Evolutionary conservation across 306 rosid species (phyloP), one percentile per base, ranked within the genome.

Genomic region (Spatholobus suberectus): DNA sequence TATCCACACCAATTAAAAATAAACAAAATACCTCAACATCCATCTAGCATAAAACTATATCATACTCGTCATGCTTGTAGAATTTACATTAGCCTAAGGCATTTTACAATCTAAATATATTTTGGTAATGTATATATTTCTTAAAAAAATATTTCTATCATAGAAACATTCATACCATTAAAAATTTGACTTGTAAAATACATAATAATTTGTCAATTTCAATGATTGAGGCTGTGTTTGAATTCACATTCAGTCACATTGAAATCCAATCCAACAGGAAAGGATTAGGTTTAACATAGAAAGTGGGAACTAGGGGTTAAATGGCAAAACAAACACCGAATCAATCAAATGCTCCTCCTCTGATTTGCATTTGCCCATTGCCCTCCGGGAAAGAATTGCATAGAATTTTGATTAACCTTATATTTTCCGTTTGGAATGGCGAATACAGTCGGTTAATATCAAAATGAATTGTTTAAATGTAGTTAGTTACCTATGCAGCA

Each of bases 391-490:
- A 58, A 79, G 78, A 70, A 82, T 38, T 66, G 61, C 46, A 46
- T 46, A 57, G 57, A 51, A 78, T 75, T 83, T 80, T 85, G 78
- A 81, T 63, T 75, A 69, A 61, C 75, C 67, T 14, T 17, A 38
- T 70, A 38, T 26, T 75, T 68, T 73, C 46, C 70, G 46, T 77
- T 77, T 15, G 66, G 81, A 70, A 70, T 74, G 52, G 78, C 77
- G 61, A 88, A 77, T 76, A 75, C 66, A 81, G 62, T 85, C 70
- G 73, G 73, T 82, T 85, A 84, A 70, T 51, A 54, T 12, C 61
- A 87, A 80, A 85, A 83, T 73, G 90, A 89, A 86, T 89, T 69
- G 90, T 78, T 78, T 26, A 63, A 70, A 62, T 80, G 66, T 59
- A 70, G 61, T 66, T 75, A 54, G 52, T 51, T 77, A 75, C 83